Percentiles rank a stretch among this genome's conserved stretches.
Evolutionary conservation across 2,329 filamentous ascomycete species (phyloP).

Genomic region (Verruconis gallopava): DNA sequence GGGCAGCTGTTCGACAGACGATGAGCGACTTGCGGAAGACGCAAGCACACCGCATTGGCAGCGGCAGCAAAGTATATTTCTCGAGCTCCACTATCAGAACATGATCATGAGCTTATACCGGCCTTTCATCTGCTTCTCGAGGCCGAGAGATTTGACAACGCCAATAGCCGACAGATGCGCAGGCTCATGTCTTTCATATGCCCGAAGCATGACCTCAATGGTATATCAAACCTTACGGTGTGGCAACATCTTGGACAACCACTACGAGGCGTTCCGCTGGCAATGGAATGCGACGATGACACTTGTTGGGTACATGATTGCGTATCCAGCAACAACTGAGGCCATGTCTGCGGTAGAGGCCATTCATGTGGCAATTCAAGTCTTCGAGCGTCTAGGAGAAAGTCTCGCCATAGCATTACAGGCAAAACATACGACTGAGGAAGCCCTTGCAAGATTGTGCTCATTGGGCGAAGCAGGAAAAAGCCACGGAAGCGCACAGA

Average conservation of each 20-base stretch:
- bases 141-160: conserved; percentile 1
- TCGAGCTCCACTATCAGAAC: conserved; percentile 19
- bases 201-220: neutral
- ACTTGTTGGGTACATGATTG: conserved; percentile 29
- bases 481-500: too few species aligned
- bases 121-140: conserved; percentile 16
- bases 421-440: neutral
- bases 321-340: conserved; percentile 19
- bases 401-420: neutral
- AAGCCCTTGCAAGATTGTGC: neutral
- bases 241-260: conserved; percentile 17
- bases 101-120: conserved; percentile 16
- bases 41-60: conserved; percentile 9
- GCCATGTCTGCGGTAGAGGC: neutral
- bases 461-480: neutral
- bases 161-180: conserved; percentile 11
- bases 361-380: neutral
- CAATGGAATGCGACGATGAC: conserved; percentile 32
- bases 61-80: conserved; percentile 13
- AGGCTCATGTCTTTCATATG: neutral
- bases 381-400: neutral
- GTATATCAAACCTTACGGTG: conserved; percentile 14
- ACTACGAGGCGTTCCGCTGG: conserved; percentile 30
- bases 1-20: conserved; percentile 8
- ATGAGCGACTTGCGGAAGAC: conserved; percentile 11